A percentile compares a stretch with the other conserved stretches of the same genome.
These are phyloP conservation scores for Bryopsis sp. DNA, from an alignment of 139 green algal genomes.

Conservation along the genomic window DNA sequence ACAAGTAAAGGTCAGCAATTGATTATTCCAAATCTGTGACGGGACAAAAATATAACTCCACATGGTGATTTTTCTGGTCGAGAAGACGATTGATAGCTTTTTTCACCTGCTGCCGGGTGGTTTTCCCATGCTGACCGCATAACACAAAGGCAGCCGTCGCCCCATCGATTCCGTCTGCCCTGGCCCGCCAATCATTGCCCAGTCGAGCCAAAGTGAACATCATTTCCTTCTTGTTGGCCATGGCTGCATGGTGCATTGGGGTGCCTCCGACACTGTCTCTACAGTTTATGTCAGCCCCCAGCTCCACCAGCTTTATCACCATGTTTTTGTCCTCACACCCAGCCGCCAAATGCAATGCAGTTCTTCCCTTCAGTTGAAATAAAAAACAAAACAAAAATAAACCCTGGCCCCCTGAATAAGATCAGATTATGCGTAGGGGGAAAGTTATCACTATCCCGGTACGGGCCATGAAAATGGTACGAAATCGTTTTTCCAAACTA, in stretches of 20 bases:
- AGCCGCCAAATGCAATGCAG: conserved; percentile 31
- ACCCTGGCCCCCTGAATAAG: not conserved
- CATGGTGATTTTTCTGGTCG: too few relatives aligned
- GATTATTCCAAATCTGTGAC: too few relatives aligned
- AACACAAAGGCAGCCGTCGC: conserved; percentile 52
- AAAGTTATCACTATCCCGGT: too few relatives aligned
- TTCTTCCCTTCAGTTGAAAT: not conserved
- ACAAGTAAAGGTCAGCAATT: too few relatives aligned
- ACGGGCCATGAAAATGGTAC: too few relatives aligned
- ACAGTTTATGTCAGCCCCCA: conserved; percentile 49
- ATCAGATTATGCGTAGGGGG: too few relatives aligned
- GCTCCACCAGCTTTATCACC: conserved; percentile 39
- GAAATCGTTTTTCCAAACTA: too few relatives aligned
- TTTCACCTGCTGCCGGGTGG: conserved; percentile 38
- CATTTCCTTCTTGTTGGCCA: conserved; percentile 64
- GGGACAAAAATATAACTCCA: too few relatives aligned
- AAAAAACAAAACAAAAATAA: too few relatives aligned
- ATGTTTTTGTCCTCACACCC: conserved; percentile 47
- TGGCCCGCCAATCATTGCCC: conserved; percentile 49
- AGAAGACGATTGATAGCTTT: too few relatives aligned
- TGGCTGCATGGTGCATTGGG: conserved; percentile 56
- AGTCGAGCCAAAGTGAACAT: conserved; percentile 50
- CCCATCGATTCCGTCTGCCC: conserved; percentile 50
- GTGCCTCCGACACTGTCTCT: conserved; percentile 41
- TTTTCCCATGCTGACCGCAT: conserved; percentile 52